Conservation (phyloP, 441 rosid species). For the Populus trichocarpa region DNA sequence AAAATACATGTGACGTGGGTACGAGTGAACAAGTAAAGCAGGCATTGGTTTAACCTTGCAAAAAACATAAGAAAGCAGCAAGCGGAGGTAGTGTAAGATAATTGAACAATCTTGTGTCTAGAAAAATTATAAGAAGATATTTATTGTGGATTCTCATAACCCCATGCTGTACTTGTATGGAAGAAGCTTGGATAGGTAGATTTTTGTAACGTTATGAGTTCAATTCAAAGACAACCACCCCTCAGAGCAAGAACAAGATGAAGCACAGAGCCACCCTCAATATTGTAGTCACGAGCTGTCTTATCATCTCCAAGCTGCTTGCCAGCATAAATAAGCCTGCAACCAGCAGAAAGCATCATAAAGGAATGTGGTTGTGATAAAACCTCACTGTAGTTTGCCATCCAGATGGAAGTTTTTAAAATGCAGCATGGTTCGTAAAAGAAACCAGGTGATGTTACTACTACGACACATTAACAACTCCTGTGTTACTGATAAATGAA, state of each 20-base stretch:
- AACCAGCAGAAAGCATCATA: neutral
- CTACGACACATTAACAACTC: neutral
- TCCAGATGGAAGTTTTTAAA: slow-evolving; percentile 14
- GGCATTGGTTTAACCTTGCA: neutral
- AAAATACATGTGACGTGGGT: too few relatives aligned
- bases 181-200: neutral
- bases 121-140: neutral
- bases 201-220: neutral
- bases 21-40: too few relatives aligned
- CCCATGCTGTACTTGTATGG: neutral
- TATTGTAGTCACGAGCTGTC: slow-evolving; percentile 38
- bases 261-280: slow-evolving; percentile 94
- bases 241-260: slow-evolving; percentile 93
- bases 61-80: neutral
- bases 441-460: neutral
- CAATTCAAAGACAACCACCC: slow-evolving; percentile 46
- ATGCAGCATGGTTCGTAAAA: neutral
- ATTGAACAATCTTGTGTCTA: too few relatives aligned
- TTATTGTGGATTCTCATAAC: neutral
- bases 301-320: slow-evolving; percentile 97
- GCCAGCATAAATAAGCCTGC: slow-evolving; percentile 92
- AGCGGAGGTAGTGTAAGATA: neutral
- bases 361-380: neutral
- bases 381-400: neutral
- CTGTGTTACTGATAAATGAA: neutral